A percentile compares a stretch with the other conserved stretches of the same genome.
These are phyloP conservation scores for Leccinum disarticulatum DNA, from an alignment of 768 basidiomycete genomes.

Conservation along the genomic window DNA sequence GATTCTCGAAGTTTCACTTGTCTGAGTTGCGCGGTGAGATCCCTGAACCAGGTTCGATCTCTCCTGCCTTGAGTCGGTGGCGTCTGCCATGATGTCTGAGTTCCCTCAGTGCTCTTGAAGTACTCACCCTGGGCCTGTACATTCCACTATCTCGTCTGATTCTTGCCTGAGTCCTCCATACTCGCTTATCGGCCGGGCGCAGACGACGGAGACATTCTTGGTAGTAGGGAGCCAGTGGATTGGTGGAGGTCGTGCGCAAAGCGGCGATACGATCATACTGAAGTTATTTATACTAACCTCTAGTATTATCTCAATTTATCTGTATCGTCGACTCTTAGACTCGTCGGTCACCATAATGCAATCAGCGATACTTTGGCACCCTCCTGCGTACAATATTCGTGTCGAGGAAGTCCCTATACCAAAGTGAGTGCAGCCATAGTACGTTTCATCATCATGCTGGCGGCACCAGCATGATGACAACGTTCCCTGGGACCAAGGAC, in stretches of 20 bases:
- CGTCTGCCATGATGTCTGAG: no score
- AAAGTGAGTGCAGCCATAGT: constrained; percentile 35
- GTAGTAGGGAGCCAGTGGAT: no score
- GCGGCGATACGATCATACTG: not conserved
- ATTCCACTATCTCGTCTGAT: no score
- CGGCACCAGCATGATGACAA: not conserved
- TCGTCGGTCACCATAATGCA: constrained; percentile 14
- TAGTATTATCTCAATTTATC: not conserved
- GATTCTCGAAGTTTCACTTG: not conserved
- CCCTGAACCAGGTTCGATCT: not conserved
- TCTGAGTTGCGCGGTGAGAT: not conserved
- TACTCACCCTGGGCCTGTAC: no score
- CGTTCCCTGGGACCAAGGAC: not conserved
- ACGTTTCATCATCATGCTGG: not conserved
- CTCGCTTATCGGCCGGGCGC: no score
- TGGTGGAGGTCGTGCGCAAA: not conserved
- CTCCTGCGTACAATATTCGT: constrained; percentile 67
- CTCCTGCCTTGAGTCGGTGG: no score
- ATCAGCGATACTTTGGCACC: constrained; percentile 54
- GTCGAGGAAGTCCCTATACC: constrained; percentile 64
- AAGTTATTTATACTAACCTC: not conserved
- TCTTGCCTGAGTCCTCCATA: no score
- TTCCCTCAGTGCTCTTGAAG: no score
- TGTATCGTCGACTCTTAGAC: no score
- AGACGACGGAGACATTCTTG: no score